These are phyloP conservation scores for Jimgerdemannia flammicorona DNA, from an alignment of 192 early-diverging fungal species.

Conservation along the genomic window DNA sequence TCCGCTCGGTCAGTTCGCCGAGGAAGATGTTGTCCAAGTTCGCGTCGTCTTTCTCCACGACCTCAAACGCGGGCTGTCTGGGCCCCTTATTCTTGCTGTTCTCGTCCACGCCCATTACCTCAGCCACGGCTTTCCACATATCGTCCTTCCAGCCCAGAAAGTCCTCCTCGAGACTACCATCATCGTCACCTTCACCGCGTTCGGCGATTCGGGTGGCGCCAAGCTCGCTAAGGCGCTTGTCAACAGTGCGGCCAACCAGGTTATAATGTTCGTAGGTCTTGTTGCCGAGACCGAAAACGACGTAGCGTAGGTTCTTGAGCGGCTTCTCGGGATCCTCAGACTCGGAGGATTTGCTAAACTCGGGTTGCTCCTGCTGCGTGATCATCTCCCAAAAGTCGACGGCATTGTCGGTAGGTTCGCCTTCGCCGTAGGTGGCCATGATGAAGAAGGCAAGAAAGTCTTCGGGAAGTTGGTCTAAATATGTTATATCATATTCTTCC, in stretches of 20 bases:
- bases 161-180: constrained; percentile 93
- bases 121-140: constrained; percentile 73
- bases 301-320: constrained; percentile 51
- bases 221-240: constrained; percentile 60
- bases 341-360: constrained; percentile 55
- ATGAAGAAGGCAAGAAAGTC: constrained; percentile 83
- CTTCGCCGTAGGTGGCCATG: constrained; percentile 96
- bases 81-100: constrained; percentile 12
- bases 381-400: constrained; percentile 91
- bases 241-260: constrained; percentile 69
- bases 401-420: constrained; percentile 98
- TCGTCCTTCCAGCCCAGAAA: constrained; percentile 93
- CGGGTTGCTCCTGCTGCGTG: constrained; percentile 66
- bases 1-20: constrained; percentile 46
- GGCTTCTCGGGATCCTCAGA: constrained; percentile 57
- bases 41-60: constrained; percentile 34
- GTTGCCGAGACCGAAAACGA: constrained; percentile 85
- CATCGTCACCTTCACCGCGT: constrained; percentile 96
- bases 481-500: constrained; percentile 90
- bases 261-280: constrained; percentile 93
- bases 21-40: constrained; percentile 39
- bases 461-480: constrained; percentile 65
- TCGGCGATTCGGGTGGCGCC: constrained; percentile 76
- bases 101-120: constrained; percentile 66
- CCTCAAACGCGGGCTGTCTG: constrained; percentile 49